Percentiles rank a stretch among this genome's conserved stretches.
Evolutionary conservation across 2,329 filamentous ascomycete genomes (phyloP).

Genomic region (Colletotrichum eleusines): DNA sequence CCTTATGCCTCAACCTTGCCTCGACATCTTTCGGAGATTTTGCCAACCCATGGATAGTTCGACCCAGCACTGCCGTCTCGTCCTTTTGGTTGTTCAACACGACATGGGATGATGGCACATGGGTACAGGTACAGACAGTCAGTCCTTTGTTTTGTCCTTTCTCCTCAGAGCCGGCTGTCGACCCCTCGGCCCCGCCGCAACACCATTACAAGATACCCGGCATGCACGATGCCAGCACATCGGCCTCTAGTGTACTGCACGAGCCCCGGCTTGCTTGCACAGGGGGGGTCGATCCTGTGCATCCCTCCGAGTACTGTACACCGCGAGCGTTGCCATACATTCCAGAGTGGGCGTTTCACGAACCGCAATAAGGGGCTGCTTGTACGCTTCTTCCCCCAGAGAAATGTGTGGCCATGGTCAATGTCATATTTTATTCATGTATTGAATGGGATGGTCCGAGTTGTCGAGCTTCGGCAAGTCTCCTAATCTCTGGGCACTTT

Average conservation of each 20-base stretch:
- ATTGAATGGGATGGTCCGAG: neutral
- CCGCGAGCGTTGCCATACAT: neutral
- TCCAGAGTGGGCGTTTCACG: neutral
- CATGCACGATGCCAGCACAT: neutral
- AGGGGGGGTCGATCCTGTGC: neutral
- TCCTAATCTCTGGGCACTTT: neutral
- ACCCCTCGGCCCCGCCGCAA: neutral
- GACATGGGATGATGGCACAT: slow-evolving; percentile 6
- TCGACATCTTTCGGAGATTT: slow-evolving; percentile 22
- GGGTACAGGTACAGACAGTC: neutral
- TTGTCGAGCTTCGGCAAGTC: neutral
- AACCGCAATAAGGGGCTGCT: neutral
- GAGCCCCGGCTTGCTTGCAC: neutral
- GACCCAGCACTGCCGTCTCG: slow-evolving; percentile 4
- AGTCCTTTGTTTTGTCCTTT: neutral
- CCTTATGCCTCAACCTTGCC: slow-evolving; percentile 3
- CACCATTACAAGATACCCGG: neutral
- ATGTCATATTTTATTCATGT: neutral
- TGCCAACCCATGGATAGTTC: slow-evolving; percentile 17
- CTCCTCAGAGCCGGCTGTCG: neutral
- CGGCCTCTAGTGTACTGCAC: neutral
- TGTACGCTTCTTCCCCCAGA: neutral
- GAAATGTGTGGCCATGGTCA: no score
- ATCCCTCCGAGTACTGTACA: neutral
- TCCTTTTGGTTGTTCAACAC: neutral